Base-by-base conservation (phyloP, 257 asterid species). In the Plectranthus barbatus region DNA sequence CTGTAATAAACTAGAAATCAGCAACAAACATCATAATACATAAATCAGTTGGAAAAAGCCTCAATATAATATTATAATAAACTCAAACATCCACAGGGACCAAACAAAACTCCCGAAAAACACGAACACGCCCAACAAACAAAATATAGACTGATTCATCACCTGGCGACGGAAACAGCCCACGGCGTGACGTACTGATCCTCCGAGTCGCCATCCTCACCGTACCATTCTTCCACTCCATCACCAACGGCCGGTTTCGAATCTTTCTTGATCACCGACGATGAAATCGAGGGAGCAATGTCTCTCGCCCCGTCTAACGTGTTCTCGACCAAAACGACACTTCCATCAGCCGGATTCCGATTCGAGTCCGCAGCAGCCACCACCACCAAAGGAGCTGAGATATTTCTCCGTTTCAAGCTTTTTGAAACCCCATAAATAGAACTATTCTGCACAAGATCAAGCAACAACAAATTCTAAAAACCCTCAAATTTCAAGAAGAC, bases 81-180 rank as follows among this genome's bases (percentile, higher is more conserved):
- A 44, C 45, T 33, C 60, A 14, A 23, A 47, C 18, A 23, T 33
- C 0, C 55, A 72, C 46, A 58, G 66, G 29, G 55, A 67, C 40
- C 37, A 40, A 52, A 36, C 64, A 60, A 63, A 24, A 61, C 13
- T 45, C 51, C 50, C 54, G 15, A 40, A 36, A 56, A 51, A 68
- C 58, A 24, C 26, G 56, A n/a, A 42, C 67, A 36, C 50, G 18
- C 45, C 46, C 62, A 15, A 21, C 24, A 62, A 49, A 7, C 8
- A 33, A 7, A 37, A 15, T 45, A 31, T 7, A 15, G 23, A 66
- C 29, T 14, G 76, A 47, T 60, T 68, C 33, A 65, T 76, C 74
- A 91, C 97, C 92, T 84, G 61, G 92, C 92, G 72, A 84, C 83
- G 56, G 84, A 68, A 60, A 77, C 73, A 21, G 84, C 75, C 92